Conservation (phyloP, 257 asterid species). For the Fraxinus americana region DNA sequence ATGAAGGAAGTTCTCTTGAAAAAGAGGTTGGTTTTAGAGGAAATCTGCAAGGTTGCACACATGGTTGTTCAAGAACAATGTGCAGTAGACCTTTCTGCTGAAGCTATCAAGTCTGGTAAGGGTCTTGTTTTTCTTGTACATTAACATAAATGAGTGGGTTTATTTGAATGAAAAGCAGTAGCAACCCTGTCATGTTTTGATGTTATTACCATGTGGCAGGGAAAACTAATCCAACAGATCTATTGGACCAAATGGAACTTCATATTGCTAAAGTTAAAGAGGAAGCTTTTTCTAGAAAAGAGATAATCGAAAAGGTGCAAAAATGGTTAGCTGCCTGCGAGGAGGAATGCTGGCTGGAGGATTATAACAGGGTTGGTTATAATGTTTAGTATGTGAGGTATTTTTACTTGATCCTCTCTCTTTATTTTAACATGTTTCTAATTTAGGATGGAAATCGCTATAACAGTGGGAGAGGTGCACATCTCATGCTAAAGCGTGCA, state of each 20-base stretch:
- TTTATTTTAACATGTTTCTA: constrained; percentile 14
- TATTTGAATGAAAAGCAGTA: background rate
- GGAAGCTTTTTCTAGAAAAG: constrained; percentile 80
- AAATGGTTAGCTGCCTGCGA: constrained; percentile 92
- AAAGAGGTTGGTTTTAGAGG: constrained; percentile 66
- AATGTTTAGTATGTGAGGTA: constrained; percentile 17
- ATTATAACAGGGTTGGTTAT: constrained; percentile 79
- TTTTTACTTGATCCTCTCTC: constrained; percentile 9
- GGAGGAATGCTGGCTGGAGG: constrained; percentile 97
- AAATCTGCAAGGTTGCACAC: constrained; percentile 70
- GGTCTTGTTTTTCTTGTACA: constrained; percentile 5
- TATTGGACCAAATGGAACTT: constrained; percentile 71
- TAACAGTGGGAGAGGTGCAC: constrained; percentile 91
- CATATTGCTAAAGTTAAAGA: constrained; percentile 69
- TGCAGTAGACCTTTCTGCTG: constrained; percentile 47
- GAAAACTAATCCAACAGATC: constrained; percentile 54
- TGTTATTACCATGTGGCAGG: constrained; percentile 47
- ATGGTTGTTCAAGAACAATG: constrained; percentile 58
- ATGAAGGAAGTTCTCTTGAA: constrained; percentile 78
- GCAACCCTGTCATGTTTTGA: background rate
- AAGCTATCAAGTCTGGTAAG: constrained; percentile 75
- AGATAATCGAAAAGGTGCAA: constrained; percentile 82
- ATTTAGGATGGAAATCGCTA: constrained; percentile 92
- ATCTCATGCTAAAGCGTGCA: constrained; percentile 83
- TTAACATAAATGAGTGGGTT: background rate